A percentile compares a stretch with the other conserved stretches of the same genome.
Evolutionary conservation across 495 filamentous ascomycete genomes (phyloP).

Genomic region (Tuber brumale): DNA sequence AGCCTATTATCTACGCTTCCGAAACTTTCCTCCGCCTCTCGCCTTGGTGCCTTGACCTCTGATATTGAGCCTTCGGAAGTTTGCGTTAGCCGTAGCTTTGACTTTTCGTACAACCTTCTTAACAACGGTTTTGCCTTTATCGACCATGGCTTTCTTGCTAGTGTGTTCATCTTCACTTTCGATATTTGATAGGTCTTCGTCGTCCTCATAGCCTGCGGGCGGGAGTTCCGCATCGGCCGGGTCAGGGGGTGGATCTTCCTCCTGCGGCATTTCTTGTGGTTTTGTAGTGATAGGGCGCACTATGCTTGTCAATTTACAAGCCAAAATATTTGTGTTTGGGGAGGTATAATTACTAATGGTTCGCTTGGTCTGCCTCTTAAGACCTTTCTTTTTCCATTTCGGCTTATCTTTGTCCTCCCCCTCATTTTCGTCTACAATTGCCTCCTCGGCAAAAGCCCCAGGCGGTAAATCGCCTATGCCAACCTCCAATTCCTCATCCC

Average conservation of each 20-base stretch:
- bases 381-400: slow-evolving; percentile 83
- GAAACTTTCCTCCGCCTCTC: slow-evolving; percentile 47
- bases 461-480: slow-evolving; percentile 44
- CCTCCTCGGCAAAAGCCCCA: slow-evolving; percentile 58
- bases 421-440: slow-evolving; percentile 45
- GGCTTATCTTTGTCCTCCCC: slow-evolving; percentile 48
- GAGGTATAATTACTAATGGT: slow-evolving; percentile 57
- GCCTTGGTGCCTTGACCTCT: slow-evolving; percentile 45
- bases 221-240: slow-evolving; percentile 26
- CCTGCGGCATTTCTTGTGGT: slow-evolving; percentile 35
- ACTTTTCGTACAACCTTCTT: slow-evolving; percentile 61
- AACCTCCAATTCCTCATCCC: slow-evolving; percentile 39
- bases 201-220: slow-evolving; percentile 22
- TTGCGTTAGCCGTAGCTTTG: slow-evolving; percentile 67
- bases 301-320: slow-evolving; percentile 3
- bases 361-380: slow-evolving; percentile 75
- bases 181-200: slow-evolving; percentile 27
- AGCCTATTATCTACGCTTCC: slow-evolving; percentile 44
- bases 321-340: not conserved
- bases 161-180: slow-evolving; percentile 37
- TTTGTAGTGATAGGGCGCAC: slow-evolving; percentile 46
- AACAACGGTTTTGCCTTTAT: slow-evolving; percentile 48
- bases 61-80: slow-evolving; percentile 77
- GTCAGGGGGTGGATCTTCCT: slow-evolving; percentile 1
- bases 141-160: slow-evolving; percentile 40